Conservation (phyloP, 257 asterid species). For the Parsonsia alboflavescens region DNA sequence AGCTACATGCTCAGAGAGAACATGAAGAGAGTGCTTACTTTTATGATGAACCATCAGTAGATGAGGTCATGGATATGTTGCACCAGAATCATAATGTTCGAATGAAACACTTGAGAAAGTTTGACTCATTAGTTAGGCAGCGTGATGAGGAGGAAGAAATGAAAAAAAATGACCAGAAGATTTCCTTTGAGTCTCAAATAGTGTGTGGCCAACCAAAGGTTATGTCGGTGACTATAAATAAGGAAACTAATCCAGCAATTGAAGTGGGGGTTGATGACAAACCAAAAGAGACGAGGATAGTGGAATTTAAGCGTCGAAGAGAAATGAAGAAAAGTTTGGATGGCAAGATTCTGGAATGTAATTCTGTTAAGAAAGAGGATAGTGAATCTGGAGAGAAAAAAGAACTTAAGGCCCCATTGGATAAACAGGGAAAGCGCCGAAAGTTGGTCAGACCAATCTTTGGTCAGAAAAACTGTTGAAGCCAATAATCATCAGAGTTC, state of each 20-base stretch:
- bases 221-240: conserved; percentile 18
- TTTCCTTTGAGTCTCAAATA: conserved; percentile 10
- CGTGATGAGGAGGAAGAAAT: conserved; percentile 17
- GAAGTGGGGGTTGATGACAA: conserved; percentile 27
- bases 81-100: conserved; percentile 29
- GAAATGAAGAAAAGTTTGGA: conserved; percentile 34
- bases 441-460: conserved; percentile 61
- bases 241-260: conserved; percentile 18
- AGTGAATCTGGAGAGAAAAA: conserved; percentile 14
- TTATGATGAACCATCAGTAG: conserved; percentile 48
- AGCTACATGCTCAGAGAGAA: conserved; percentile 15
- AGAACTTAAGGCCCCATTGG: conserved; percentile 25
- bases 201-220: conserved; percentile 13
- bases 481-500: conserved; percentile 15
- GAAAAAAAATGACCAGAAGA: conserved; percentile 22
- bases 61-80: conserved; percentile 55
- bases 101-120: conserved; percentile 25
- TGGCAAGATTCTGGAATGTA: conserved; percentile 12
- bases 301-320: conserved; percentile 63
- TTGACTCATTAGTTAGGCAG: conserved; percentile 21
- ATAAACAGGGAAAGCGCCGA: conserved; percentile 38
- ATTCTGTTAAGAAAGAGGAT: conserved; percentile 7
- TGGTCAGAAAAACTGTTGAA: conserved; percentile 20
- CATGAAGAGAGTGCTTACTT: conserved; percentile 22
- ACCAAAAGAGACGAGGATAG: conserved; percentile 48